A percentile compares a stretch with the other conserved stretches of the same genome.
These are phyloP conservation scores for Trichoderma endophyticum DNA, from an alignment of 2,329 filamentous ascomycete species.

Conservation along the genomic window DNA sequence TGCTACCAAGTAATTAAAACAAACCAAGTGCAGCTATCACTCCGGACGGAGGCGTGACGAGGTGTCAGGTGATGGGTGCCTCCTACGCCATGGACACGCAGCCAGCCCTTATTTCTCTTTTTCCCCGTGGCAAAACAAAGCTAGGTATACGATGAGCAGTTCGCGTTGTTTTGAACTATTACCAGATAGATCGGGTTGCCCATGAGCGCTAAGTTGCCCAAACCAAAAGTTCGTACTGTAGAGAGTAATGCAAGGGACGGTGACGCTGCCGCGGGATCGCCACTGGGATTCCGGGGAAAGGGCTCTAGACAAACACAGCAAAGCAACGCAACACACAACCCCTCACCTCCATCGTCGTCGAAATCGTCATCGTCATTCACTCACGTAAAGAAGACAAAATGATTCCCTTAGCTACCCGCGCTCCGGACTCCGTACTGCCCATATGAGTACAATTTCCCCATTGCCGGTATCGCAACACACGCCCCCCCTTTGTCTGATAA, in stretches of 20 bases:
- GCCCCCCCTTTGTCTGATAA: neutral
- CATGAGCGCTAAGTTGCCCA: neutral
- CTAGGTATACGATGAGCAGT: neutral
- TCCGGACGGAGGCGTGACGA: constrained; percentile 2
- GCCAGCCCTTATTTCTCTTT: neutral
- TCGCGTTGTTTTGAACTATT: neutral
- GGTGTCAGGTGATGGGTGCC: constrained; percentile 19
- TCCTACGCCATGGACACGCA: constrained; percentile 19
- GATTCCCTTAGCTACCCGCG: neutral
- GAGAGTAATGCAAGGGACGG: constrained; percentile 17
- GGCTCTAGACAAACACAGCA: neutral
- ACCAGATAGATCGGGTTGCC: neutral
- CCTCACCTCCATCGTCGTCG: neutral
- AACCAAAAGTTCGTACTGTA: neutral
- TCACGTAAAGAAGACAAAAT: neutral
- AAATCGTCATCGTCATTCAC: neutral
- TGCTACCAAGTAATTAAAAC: neutral
- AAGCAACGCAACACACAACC: neutral
- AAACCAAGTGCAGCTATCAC: neutral
- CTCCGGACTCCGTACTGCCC: too few species aligned
- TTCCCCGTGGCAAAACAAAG: neutral
- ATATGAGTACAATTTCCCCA: neutral
- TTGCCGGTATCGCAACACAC: neutral
- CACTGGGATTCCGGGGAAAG: constrained; percentile 7
- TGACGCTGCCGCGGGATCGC: constrained; percentile 16